Percentiles rank a stretch among this genome's conserved stretches.
These are phyloP conservation scores for Fusarium dimerum DNA, from an alignment of 2,329 filamentous ascomycete genomes.

Conservation along the genomic window DNA sequence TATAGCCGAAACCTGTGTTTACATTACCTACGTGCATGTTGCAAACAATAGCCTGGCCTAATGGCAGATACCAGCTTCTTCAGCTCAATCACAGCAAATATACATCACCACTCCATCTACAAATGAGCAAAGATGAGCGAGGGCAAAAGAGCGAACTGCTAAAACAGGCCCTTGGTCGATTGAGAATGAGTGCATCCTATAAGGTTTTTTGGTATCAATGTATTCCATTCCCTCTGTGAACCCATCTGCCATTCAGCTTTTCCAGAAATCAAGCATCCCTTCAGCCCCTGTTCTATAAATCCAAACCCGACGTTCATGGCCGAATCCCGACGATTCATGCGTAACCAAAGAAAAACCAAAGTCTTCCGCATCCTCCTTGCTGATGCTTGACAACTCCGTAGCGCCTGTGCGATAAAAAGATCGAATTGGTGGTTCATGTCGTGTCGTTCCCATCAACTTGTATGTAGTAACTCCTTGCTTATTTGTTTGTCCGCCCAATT, in stretches of 20 bases:
- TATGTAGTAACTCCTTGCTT: conserved; percentile 18
- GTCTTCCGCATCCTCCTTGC: neutral
- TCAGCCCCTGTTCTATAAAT: neutral
- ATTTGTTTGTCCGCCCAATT: conserved; percentile 20
- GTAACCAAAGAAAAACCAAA: conserved; percentile 6
- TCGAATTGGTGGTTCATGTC: conserved; percentile 13
- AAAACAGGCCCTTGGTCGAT: neutral
- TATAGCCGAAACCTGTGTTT: too few species aligned
- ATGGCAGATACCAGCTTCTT: too few species aligned
- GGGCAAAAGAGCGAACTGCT: neutral
- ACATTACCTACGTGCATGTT: too few species aligned
- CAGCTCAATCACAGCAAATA: too few species aligned
- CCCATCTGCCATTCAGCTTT: neutral
- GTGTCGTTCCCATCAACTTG: conserved; percentile 8
- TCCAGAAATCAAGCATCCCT: neutral
- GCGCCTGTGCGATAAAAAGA: conserved; percentile 29
- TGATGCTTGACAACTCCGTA: conserved; percentile 29
- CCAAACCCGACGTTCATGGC: neutral
- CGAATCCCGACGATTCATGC: neutral
- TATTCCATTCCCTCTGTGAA: neutral
- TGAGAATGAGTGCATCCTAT: neutral
- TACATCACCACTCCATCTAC: too few species aligned
- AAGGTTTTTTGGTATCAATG: neutral
- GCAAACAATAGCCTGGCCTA: too few species aligned
- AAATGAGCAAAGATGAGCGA: too few species aligned